Conservation (phyloP, 495 filamentous ascomycete genomes). For the Glonium stellatum region DNA sequence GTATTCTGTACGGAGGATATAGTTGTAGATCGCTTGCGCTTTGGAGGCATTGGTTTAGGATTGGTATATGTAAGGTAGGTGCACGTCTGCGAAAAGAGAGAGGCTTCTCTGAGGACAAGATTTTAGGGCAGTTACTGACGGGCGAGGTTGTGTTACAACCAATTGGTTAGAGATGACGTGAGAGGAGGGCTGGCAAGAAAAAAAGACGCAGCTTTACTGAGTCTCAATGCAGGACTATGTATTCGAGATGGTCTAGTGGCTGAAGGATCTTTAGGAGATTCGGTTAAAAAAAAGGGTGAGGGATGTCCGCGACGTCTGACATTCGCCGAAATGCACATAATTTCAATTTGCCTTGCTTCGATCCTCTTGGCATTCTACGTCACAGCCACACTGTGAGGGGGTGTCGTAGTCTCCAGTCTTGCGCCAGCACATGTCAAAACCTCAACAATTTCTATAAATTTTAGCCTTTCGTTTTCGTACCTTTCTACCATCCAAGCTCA, state of each 20-base stretch:
- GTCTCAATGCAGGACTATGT: no score
- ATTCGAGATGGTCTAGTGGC: no score
- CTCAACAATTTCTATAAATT: not conserved
- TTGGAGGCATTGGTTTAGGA: conserved; percentile 18
- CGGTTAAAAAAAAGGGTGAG: not conserved
- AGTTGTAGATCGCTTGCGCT: conserved; percentile 24
- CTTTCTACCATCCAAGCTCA: no score
- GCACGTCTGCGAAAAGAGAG: not conserved
- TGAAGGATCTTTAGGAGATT: not conserved
- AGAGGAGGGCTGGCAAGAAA: no score
- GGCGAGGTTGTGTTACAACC: not conserved
- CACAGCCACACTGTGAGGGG: not conserved
- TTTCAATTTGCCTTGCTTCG: not conserved
- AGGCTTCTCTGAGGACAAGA: not conserved
- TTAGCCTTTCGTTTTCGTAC: no score
- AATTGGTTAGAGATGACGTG: no score
- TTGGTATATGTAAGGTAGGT: not conserved
- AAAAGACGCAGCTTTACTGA: no score
- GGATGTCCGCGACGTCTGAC: not conserved
- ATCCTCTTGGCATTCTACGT: not conserved
- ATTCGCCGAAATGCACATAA: not conserved
- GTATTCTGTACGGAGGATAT: conserved; percentile 20
- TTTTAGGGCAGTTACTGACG: not conserved
- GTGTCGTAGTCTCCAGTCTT: not conserved
- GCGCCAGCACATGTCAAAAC: not conserved